These are phyloP conservation scores for Allomyces javanicus DNA, from an alignment of 192 early-diverging fungal genomes.

Conservation along the genomic window DNA sequence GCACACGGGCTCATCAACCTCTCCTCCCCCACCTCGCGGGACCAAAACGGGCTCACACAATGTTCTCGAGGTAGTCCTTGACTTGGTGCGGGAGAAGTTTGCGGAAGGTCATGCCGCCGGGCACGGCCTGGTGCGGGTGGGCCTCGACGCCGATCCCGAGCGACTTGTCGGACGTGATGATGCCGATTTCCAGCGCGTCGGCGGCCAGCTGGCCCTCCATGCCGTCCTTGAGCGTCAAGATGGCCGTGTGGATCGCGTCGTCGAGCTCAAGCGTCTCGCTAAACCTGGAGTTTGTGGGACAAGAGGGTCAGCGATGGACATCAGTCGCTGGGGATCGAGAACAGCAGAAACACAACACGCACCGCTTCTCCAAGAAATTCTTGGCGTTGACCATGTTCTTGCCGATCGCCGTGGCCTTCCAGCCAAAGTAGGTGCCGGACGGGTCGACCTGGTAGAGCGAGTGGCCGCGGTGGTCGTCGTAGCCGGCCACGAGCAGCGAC, in stretches of 20 bases:
- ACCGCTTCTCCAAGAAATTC: slow-evolving; percentile 97
- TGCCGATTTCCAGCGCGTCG: slow-evolving; percentile 83
- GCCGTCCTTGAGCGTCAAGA: slow-evolving; percentile 96
- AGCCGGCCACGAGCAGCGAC: slow-evolving; percentile 86
- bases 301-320: neutral
- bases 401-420: slow-evolving; percentile 97
- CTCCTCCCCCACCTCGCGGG: too few relatives aligned
- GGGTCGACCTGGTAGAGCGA: slow-evolving; percentile 97
- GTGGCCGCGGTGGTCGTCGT: slow-evolving; percentile 69
- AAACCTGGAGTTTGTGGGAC: slow-evolving; percentile 23
- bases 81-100: slow-evolving; percentile 64
- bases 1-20: too few relatives aligned
- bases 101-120: slow-evolving; percentile 48
- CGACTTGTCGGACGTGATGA: slow-evolving; percentile 23
- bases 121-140: slow-evolving; percentile 10
- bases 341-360: slow-evolving; percentile 2
- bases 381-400: slow-evolving; percentile 99
- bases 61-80: slow-evolving; percentile 95
- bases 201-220: slow-evolving; percentile 98
- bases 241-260: slow-evolving; percentile 97
- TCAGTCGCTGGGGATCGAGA: neutral
- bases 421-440: slow-evolving; percentile 93
- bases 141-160: slow-evolving; percentile 7
- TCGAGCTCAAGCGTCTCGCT: slow-evolving; percentile 89
- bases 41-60: slow-evolving; percentile 25